Evolutionary conservation across 768 basidiomycete genomes (phyloP), one percentile per base, ranked within the genome.

Genomic region (Lentinula detonsa): DNA sequence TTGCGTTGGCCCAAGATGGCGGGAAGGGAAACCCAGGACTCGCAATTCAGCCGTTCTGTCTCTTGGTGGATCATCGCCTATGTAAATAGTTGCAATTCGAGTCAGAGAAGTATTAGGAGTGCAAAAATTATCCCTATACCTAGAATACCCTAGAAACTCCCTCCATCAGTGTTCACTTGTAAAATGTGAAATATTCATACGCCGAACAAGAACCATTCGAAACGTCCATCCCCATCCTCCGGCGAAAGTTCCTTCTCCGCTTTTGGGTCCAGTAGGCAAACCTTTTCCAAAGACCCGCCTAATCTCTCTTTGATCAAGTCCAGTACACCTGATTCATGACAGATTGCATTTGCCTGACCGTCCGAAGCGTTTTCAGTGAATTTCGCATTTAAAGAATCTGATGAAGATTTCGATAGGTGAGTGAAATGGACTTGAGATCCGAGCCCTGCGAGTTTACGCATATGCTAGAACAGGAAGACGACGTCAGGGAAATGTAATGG

Each of bases 211-310:
- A 96, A 99, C 81, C 87, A 91, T 34, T 87, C 81, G 67, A 97
- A 98, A 34, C 74, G 69, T 31, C 84, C 85, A 60, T 87, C 81
- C 1, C 85, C 87, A 67, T 98, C 96, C 56, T 83, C 83, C 0
- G 95, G 93, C 0, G 82, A 74, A 10, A 98, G 79, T 59, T 74
- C 81, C 57, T 76, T 72, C 57, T 85, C 76, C 0, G 95, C 95
- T 69, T 87, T 91, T 1, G 97, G 97, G 70, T 99, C 97, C n/a
- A 99, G 82, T 15, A 99, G 75, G 68, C 97, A 99, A 9, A 97
- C 90, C 65, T 81, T 81, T 0, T 85, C 78, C 4, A 87, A 78
- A 58, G 66, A 71, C 42, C 64, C 75, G 2, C 66, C 66, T 16
- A 65, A 28, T 65, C 59, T 39, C 48, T 62, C 48, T 53, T 79